Conservation (phyloP, 2,329 filamentous ascomycete species). For the Neofusicoccum ribis region DNA sequence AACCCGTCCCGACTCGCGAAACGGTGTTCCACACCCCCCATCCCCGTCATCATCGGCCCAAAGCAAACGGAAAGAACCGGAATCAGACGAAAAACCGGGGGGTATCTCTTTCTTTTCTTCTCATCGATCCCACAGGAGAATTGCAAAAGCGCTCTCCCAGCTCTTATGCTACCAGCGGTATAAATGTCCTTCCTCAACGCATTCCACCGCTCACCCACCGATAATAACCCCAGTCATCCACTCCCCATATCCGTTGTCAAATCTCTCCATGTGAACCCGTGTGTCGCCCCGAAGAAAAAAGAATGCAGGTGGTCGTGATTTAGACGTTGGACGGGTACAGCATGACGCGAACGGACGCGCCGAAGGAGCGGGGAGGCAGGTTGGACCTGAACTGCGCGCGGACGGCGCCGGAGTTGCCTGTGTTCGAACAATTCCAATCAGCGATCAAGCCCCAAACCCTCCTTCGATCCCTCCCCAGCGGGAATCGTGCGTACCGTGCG, state of each 20-base stretch:
- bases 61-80: background rate
- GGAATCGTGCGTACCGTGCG: slow-evolving; percentile 68
- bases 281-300: no score
- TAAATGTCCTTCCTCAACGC: background rate
- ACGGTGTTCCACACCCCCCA: slow-evolving; percentile 3
- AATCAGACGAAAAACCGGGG: background rate
- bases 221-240: background rate
- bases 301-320: slow-evolving; percentile 30
- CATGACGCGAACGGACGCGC: slow-evolving; percentile 88
- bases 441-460: background rate
- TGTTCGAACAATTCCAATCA: background rate
- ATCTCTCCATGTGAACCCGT: no score
- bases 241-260: background rate
- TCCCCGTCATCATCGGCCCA: background rate
- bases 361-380: slow-evolving; percentile 80
- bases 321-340: slow-evolving; percentile 98
- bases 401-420: slow-evolving; percentile 97
- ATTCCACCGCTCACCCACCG: background rate
- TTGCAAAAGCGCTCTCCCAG: background rate
- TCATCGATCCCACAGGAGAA: background rate
- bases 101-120: slow-evolving; percentile 1
- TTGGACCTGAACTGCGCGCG: slow-evolving; percentile 96
- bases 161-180: slow-evolving; percentile 8
- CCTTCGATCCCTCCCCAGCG: slow-evolving; percentile 9
- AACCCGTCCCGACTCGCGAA: background rate